Evolutionary conservation across 2,329 filamentous ascomycete genomes (phyloP), one percentile per base, ranked within the genome.

Genomic region (Bipolaris gigantea): DNA sequence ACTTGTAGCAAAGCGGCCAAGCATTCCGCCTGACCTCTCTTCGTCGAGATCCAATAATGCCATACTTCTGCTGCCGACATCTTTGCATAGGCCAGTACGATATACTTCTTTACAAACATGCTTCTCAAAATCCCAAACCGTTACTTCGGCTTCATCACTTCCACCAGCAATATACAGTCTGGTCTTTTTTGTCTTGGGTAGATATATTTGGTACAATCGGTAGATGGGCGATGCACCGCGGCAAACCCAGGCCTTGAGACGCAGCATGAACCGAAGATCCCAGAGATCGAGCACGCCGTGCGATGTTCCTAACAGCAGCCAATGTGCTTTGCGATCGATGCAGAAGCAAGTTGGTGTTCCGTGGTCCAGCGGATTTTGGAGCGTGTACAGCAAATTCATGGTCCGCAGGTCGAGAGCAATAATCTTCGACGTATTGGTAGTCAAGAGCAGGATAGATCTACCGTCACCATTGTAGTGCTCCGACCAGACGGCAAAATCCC

Each of bases 51-150:
- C 89, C 83, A 90, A 92, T 2, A 93, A 84, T 41, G 92, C 88
- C 70, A 65, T 74, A 77, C 53, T 88, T 82, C 75, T 85, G 9
- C 56, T 61, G 4, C 70, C 69, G 3, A 60, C 65, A 23, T 73
- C 69, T 56, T 67, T 72, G 34, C 63, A 63, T 11, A 48, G 48
- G 23, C 84, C 83, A 1, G 85, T 72, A 72, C 91, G 87, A 72
- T 96, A 96, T 1, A 97, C 87, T 72, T 97, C 92, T 55, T 90
- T 85, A 68, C 94, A 99, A 41, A 89, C 83, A 7, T 87, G 85
- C 76, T 93, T 95, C 71, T 97, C 93, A 15, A 97, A 80, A 68
- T 97, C 94, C 94, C 94, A 99, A 0, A 96, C 89, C 0, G 91
- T 95, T 30, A 99, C 85, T 70, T 99, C 94, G 15, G 91, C 91